phyloP scores from a whole-genome alignment of 306 rosid genomes.

The Erythrophleum fordii region DNA sequence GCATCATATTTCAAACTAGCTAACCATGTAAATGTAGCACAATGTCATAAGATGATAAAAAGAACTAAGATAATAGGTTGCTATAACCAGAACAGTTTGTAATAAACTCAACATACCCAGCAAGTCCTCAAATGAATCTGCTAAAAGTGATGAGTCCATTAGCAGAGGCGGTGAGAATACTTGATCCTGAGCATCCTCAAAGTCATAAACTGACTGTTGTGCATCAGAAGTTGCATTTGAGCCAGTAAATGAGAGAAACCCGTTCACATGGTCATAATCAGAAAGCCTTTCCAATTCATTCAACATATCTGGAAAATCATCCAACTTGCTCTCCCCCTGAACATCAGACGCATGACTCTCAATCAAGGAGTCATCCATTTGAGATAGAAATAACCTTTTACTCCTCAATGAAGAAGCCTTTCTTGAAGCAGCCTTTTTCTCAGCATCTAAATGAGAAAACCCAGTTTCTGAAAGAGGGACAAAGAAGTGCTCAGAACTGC shows the following conservation, averaged over 20 bases:
- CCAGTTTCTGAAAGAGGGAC: slow-evolving; percentile 79
- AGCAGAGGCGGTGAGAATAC: slow-evolving; percentile 92
- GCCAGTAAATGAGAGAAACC: slow-evolving; percentile 72
- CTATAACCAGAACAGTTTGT: slow-evolving; percentile 27
- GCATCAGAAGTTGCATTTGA: slow-evolving; percentile 75
- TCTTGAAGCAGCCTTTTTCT: slow-evolving; percentile 58
- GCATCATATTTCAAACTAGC: neutral
- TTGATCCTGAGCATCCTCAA: slow-evolving; percentile 83
- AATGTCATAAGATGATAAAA: slow-evolving; percentile 3
- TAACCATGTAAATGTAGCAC: slow-evolving; percentile 25
- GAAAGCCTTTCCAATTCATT: slow-evolving; percentile 72
- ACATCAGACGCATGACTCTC: slow-evolving; percentile 57
- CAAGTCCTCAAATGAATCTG: slow-evolving; percentile 87
- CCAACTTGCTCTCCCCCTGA: slow-evolving; percentile 52
- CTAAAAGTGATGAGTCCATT: slow-evolving; percentile 75
- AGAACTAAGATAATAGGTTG: slow-evolving; percentile 18
- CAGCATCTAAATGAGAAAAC: slow-evolving; percentile 69
- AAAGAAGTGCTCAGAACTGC: slow-evolving; percentile 85
- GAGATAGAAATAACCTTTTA: slow-evolving; percentile 69
- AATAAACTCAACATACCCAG: slow-evolving; percentile 72
- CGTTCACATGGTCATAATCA: slow-evolving; percentile 80
- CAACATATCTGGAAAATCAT: slow-evolving; percentile 63
- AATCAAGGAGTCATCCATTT: slow-evolving; percentile 53
- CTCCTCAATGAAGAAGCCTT: slow-evolving; percentile 68
- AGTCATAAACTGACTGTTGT: slow-evolving; percentile 66